Percentiles rank a stretch among this genome's conserved stretches.
Evolutionary conservation across 371 early-diverging fungal genomes (phyloP).

Genomic region (Mucor sp.): DNA sequence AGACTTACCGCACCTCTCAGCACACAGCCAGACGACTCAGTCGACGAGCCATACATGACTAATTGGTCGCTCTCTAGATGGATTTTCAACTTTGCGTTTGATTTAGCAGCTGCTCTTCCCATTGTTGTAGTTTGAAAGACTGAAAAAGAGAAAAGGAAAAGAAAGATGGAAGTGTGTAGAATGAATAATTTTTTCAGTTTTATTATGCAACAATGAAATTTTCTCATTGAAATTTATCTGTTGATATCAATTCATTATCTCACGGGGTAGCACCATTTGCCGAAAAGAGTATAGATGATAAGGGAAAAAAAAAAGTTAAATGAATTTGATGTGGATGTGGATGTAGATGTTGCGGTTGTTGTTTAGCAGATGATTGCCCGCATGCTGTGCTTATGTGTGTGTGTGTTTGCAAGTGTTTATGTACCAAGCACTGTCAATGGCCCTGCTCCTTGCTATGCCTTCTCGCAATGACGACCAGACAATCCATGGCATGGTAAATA

Average conservation of each 20-base stretch:
- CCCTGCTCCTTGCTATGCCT: too few relatives aligned
- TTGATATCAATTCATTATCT: constrained; percentile 8
- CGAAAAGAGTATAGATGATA: constrained; percentile 22
- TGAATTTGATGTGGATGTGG: background rate
- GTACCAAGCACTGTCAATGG: too few relatives aligned
- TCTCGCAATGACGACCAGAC: background rate
- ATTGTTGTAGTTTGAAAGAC: constrained; percentile 6
- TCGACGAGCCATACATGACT: constrained; percentile 33
- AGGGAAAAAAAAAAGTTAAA: constrained; percentile 1
- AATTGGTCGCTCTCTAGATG: constrained; percentile 32
- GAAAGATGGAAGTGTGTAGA: background rate
- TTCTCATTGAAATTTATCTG: constrained; percentile 14
- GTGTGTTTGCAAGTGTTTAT: too few relatives aligned
- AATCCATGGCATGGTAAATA: background rate
- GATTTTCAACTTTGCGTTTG: constrained; percentile 25
- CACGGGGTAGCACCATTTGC: constrained; percentile 14
- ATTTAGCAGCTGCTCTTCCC: constrained; percentile 1
- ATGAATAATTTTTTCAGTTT: background rate
- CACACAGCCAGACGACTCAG: constrained; percentile 39
- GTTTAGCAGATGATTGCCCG: background rate
- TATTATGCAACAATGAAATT: constrained; percentile 3
- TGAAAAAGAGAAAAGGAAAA: background rate
- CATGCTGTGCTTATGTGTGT: background rate
- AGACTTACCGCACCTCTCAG: constrained; percentile 31
- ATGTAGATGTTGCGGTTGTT: background rate